Evolutionary conservation across 139 green algal species (phyloP), one percentile per base, ranked within the genome.

Genomic region (Nannochloris sp.): DNA sequence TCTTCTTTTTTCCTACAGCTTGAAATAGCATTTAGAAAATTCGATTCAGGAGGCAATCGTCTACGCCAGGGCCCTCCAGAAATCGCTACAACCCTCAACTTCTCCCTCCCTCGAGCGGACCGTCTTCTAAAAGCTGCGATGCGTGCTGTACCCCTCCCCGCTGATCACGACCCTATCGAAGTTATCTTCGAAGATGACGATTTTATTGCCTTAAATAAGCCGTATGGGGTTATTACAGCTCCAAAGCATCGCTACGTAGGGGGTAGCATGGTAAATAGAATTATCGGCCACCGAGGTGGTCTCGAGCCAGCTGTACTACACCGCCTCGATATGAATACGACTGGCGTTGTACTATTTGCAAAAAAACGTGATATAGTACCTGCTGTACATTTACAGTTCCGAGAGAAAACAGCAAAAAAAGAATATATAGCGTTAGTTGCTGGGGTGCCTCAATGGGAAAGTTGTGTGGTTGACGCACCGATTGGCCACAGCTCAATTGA

Each of bases 121-220:
- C 24, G 64, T 31, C 42, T 73, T 38, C 62, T 87, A 25, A 60
- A 66, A 4, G 63, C 61, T 1, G 82, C 83, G 12, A 81, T 81
- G 72, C 62, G 56, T 2, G 55, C 68, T 3, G 75, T 88, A 15
- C 83, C 83, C 15, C 77, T 90, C 24, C 66, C 72, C 1, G 66
- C 74, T 3, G 84, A 90, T 60, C 12, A 54, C 4, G 56, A 70
- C 6, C 74, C 82, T n/a, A 51, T 88, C 7, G 59, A 79, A 23
- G 70, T 93, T 6, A 53, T 93, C 14, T 92, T 71, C 19, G 86
- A 95, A 56, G 84, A 92, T 58, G 69, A 84, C 0, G 46, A 84
- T 51, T 67, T 95, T 8, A 53, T 95, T n/a, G 84, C 82, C 14
- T 75, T 94, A 12, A 89, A 85, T 75, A 95, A 95, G 71, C 84